A percentile compares a stretch with the other conserved stretches of the same genome.
Evolutionary conservation across 257 asterid species (phyloP).

Genomic region (Agastache rugosa): DNA sequence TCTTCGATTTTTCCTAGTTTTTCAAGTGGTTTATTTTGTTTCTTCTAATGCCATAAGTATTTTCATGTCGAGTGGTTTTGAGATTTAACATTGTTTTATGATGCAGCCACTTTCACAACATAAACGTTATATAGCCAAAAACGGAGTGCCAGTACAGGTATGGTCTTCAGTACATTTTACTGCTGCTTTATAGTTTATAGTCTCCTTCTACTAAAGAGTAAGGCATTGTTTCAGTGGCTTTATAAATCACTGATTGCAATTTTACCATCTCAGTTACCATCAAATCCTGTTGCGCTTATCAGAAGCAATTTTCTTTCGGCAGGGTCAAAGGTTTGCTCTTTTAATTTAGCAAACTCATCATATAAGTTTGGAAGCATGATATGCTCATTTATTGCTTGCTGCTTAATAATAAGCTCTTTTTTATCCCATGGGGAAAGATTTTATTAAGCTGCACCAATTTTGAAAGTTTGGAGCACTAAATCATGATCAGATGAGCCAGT

Average conservation of each 20-base stretch:
- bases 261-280: constrained; percentile 71
- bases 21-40: constrained; percentile 6
- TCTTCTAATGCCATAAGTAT: not conserved
- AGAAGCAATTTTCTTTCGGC: constrained; percentile 76
- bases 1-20: constrained; percentile 14
- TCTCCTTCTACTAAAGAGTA: constrained; percentile 18
- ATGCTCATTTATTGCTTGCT: not conserved
- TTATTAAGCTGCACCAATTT: constrained; percentile 1
- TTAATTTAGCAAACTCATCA: constrained; percentile 29
- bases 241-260: constrained; percentile 31
- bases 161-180: constrained; percentile 34
- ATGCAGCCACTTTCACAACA: constrained; percentile 90
- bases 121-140: constrained; percentile 83
- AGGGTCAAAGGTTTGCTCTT: constrained; percentile 69
- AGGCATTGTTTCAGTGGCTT: constrained; percentile 22
- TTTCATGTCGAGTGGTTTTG: constrained; percentile 22
- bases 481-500: not conserved
- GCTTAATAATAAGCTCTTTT: not conserved
- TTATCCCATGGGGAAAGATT: not conserved
- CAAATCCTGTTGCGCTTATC: constrained; percentile 73
- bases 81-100: constrained; percentile 23
- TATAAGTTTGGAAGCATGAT: constrained; percentile 24
- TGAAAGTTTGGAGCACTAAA: not conserved
- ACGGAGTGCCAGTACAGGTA: constrained; percentile 80
- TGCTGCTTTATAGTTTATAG: constrained; percentile 4